A percentile compares a stretch with the other conserved stretches of the same genome.
Evolutionary conservation across 495 filamentous ascomycete genomes (phyloP).

Genomic region (Tuber brumale): DNA sequence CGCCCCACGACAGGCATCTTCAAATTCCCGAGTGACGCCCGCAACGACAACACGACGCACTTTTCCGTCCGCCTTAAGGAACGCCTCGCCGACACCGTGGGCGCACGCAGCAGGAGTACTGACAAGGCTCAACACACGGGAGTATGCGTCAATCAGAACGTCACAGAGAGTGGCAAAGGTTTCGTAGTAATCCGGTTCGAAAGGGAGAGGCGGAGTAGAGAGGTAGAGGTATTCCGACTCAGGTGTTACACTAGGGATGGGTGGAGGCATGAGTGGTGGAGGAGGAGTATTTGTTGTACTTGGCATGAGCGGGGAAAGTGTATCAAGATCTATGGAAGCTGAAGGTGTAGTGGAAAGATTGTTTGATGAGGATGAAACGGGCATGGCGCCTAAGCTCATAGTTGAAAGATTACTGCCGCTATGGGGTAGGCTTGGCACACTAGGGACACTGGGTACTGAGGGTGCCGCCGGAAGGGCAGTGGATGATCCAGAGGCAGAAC

Average conservation of each 20-base stretch:
- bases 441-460: constrained; percentile 14
- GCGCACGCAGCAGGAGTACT: constrained; percentile 59
- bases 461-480: constrained; percentile 21
- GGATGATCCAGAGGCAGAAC: constrained; percentile 28
- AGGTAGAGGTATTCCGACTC: constrained; percentile 80
- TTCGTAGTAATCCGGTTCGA: constrained; percentile 95
- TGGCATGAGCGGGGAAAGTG: constrained; percentile 45
- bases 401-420: not conserved
- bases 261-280: constrained; percentile 24
- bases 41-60: constrained; percentile 80
- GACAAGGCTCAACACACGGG: constrained; percentile 64
- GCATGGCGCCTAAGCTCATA: constrained; percentile 9
- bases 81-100: constrained; percentile 64
- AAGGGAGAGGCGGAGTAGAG: constrained; percentile 83
- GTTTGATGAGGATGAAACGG: constrained; percentile 11
- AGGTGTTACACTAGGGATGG: constrained; percentile 21
- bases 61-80: constrained; percentile 79
- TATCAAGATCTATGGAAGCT: constrained; percentile 45
- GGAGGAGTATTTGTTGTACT: constrained; percentile 19
- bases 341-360: constrained; percentile 30
- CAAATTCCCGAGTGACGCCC: constrained; percentile 83
- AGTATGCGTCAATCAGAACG: constrained; percentile 87
- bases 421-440: not conserved
- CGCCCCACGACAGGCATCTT: constrained; percentile 68
- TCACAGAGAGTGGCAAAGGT: constrained; percentile 97